phyloP scores from a whole-genome alignment of 1,284 basidiomycete genomes.

The Cryptococcus sp. region DNA sequence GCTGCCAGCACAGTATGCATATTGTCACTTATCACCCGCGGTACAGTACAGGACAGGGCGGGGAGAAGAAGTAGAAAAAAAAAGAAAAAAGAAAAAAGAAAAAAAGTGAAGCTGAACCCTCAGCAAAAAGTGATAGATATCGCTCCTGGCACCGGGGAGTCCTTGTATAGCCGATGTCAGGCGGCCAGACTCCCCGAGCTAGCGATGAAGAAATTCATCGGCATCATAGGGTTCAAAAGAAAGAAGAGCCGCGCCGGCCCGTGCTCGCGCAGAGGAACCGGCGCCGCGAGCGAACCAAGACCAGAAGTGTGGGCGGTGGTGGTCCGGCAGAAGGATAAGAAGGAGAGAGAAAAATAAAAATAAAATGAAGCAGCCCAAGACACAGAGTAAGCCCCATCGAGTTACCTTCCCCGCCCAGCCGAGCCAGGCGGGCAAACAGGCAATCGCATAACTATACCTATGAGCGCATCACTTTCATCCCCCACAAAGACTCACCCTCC shows the following conservation, averaged over 20 bases:
- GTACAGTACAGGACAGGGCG: too few relatives aligned
- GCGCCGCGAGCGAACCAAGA: background rate
- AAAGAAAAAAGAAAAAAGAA: constrained; percentile 1
- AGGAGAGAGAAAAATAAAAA: background rate
- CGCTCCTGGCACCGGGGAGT: constrained; percentile 38
- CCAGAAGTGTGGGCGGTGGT: constrained; percentile 8
- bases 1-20: too few relatives aligned
- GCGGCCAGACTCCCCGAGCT: constrained; percentile 39
- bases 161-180: constrained; percentile 38
- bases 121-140: constrained; percentile 34
- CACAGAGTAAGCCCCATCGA: constrained; percentile 51
- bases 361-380: constrained; percentile 29
- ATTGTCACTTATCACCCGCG: background rate
- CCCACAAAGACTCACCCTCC: background rate
- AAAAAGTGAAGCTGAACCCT: constrained; percentile 28
- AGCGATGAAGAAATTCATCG: constrained; percentile 51
- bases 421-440: constrained; percentile 10
- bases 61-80: constrained; percentile 7
- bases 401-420: constrained; percentile 30
- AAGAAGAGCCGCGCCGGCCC: background rate
- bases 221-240: constrained; percentile 41
- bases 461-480: constrained; percentile 32
- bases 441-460: constrained; percentile 49
- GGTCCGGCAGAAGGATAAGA: background rate
- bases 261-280: background rate